phyloP scores from a whole-genome alignment of 2,329 filamentous ascomycete genomes.

The Penicillium vulpinum region DNA sequence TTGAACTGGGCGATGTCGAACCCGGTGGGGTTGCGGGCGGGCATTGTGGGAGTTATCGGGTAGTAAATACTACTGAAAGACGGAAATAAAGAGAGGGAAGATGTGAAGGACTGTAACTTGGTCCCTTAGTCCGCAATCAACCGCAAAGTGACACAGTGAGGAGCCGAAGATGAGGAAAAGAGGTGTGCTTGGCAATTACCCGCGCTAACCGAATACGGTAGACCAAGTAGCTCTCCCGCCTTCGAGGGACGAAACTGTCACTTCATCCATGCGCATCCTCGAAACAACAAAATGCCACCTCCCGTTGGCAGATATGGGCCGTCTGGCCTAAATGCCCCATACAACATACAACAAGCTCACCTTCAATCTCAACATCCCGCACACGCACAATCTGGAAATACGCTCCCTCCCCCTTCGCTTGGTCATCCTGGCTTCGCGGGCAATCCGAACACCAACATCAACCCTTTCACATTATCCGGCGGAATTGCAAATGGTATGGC shows the following conservation, averaged over 20 bases:
- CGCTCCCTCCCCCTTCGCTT: constrained; percentile 58
- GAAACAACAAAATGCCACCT: constrained; percentile 54
- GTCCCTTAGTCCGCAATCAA: constrained; percentile 12
- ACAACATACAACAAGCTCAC: constrained; percentile 52
- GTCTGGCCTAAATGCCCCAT: constrained; percentile 60
- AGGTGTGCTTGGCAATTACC: constrained; percentile 30
- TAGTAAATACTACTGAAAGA: constrained; percentile 14
- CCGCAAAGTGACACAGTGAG: constrained; percentile 10
- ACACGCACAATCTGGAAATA: constrained; percentile 48
- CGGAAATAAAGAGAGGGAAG: constrained; percentile 8
- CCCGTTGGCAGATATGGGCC: constrained; percentile 59
- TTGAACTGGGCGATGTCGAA: constrained; percentile 84
- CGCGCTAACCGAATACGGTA: constrained; percentile 36
- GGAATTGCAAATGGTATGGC: constrained; percentile 57
- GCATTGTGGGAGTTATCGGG: constrained; percentile 45
- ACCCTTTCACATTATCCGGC: constrained; percentile 61
- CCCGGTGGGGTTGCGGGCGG: constrained; percentile 73
- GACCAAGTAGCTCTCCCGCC: constrained; percentile 27
- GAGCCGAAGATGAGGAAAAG: constrained; percentile 12
- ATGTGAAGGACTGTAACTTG: constrained; percentile 2
- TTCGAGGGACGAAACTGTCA: constrained; percentile 29
- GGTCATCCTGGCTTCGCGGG: constrained; percentile 68
- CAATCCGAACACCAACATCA: constrained; percentile 66
- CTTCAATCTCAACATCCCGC: constrained; percentile 42
- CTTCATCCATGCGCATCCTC: constrained; percentile 17